Base-by-base conservation (phyloP, 306 rosid genomes). In the Cucumis hystrix region DNA sequence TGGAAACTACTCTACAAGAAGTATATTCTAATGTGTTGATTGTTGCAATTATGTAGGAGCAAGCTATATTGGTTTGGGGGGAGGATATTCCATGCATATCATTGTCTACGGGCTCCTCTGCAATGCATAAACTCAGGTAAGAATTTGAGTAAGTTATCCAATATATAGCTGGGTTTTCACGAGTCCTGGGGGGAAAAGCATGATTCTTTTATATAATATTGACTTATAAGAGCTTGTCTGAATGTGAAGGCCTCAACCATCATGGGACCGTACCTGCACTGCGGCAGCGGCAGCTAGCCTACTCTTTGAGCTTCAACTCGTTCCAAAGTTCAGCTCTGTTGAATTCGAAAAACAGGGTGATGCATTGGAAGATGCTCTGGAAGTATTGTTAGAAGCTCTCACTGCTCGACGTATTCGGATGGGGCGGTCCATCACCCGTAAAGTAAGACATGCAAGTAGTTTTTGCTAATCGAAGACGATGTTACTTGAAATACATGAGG, bases 221-320 rank as follows among this genome's bases (percentile, higher is more conserved):
- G 14, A 16, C n/a, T 76, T 9, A 18, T 20, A 13, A 10, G 21
- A 17, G 7, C 21, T 37, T 21, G 18, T 62, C 30, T 60, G 10
- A 61, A 18, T 66, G 33, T 58, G 74, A 85, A 94, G 98, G 86
- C 97, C 98, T 75, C 97, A 94, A 74, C 98, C 98, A 55, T 90
- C 97, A 54, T 90, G 97, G 98, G 98, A 94, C 60, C 97, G 97
- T 4, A 94, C 98, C 17, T 94, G 97, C 74, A 94, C 98, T 1
- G 97, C 97, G 0, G 97, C 93, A 13, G 98, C 98, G 0, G 97
- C 93, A 0, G 84, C 81, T 35, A 89, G 91, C 81, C 85, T 92
- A 70, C 95, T 94, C 79, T 86, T 82, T 8, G 98, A 91, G 87
- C 87, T 94, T 77, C 91, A 94, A 68, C 80, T 80, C 66, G 87